A percentile compares a stretch with the other conserved stretches of the same genome.
Conservation (phyloP, 1,139 yeast species). For the Kodamaea plutei region DNA sequence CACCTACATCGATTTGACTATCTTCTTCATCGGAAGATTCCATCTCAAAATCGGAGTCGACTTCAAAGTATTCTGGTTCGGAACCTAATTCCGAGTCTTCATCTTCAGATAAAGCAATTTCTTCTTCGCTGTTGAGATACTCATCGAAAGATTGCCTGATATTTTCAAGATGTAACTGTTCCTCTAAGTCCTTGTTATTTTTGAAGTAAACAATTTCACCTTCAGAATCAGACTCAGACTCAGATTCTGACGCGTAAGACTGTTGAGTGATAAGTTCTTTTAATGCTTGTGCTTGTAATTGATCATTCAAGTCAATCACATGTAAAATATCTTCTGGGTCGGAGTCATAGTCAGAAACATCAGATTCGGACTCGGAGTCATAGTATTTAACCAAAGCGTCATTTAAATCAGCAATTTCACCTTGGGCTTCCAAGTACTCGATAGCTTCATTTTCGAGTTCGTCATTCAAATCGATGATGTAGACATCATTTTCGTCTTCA, state of each 20-base stretch:
- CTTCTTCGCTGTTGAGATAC: constrained; percentile 29
- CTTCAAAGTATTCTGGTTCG: constrained; percentile 33
- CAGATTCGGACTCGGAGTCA: constrained; percentile 28
- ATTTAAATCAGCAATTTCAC: constrained; percentile 36
- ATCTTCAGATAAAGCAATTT: constrained; percentile 20
- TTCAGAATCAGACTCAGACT: constrained; percentile 13
- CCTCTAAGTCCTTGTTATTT: constrained; percentile 24
- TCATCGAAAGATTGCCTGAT: constrained; percentile 41
- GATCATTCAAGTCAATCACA: constrained; percentile 33
- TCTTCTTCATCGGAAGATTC: constrained; percentile 21
- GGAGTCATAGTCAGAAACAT: constrained; percentile 14
- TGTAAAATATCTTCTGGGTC: constrained; percentile 31
- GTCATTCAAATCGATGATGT: constrained; percentile 34
- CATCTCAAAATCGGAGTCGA: constrained; percentile 22
- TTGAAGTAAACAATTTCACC: too few relatives aligned
- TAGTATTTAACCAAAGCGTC: constrained; percentile 39
- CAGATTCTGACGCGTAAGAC: constrained; percentile 10
- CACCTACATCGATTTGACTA: constrained; percentile 17
- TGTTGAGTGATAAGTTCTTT: constrained; percentile 12
- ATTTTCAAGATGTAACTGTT: constrained; percentile 35
- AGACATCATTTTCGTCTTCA: constrained; percentile 11
- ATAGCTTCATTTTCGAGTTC: constrained; percentile 34
- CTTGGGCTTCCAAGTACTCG: constrained; percentile 33
- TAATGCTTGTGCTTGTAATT: constrained; percentile 33
- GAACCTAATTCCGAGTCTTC: constrained; percentile 28